Percentiles rank a stretch among this genome's conserved stretches.
phyloP scores from a whole-genome alignment of 2,329 filamentous ascomycete genomes.

The Allantophomopsis lycopodina region DNA sequence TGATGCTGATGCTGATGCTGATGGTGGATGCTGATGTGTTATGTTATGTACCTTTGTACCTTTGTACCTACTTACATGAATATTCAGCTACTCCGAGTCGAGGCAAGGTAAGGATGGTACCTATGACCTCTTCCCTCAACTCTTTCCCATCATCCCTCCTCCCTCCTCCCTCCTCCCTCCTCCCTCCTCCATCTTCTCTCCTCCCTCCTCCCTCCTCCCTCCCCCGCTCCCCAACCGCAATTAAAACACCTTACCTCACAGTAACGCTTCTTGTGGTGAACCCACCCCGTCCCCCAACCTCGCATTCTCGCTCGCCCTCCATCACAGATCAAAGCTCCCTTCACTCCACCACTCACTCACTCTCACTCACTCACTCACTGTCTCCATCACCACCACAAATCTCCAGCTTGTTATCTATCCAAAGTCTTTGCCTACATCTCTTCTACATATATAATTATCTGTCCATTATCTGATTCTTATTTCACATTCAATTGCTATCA shows the following conservation, averaged over 20 bases:
- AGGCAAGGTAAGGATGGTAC: not conserved
- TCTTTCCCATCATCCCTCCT: not conserved
- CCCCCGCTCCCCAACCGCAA: conserved; percentile 5
- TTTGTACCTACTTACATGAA: not conserved
- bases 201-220: not conserved
- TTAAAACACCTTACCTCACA: not conserved
- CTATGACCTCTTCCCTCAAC: not conserved
- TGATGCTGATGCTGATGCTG: too few species aligned
- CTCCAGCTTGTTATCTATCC: not conserved
- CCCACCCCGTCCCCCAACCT: not conserved
- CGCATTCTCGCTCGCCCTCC: not conserved
- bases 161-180: not conserved
- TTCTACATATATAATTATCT: not conserved
- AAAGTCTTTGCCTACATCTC: not conserved
- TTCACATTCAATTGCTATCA: conserved; percentile 15
- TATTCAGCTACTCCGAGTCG: not conserved
- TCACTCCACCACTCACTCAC: not conserved
- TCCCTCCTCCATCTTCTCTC: not conserved
- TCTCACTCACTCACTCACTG: not conserved
- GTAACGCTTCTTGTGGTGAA: not conserved
- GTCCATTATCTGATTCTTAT: not conserved
- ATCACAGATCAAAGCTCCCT: not conserved
- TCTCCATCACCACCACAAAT: not conserved
- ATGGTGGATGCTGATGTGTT: too few species aligned
- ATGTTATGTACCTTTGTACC: not conserved